Conservation (phyloP, 2,329 filamentous ascomycete genomes). For the Chaetomium strumarium region DNA sequence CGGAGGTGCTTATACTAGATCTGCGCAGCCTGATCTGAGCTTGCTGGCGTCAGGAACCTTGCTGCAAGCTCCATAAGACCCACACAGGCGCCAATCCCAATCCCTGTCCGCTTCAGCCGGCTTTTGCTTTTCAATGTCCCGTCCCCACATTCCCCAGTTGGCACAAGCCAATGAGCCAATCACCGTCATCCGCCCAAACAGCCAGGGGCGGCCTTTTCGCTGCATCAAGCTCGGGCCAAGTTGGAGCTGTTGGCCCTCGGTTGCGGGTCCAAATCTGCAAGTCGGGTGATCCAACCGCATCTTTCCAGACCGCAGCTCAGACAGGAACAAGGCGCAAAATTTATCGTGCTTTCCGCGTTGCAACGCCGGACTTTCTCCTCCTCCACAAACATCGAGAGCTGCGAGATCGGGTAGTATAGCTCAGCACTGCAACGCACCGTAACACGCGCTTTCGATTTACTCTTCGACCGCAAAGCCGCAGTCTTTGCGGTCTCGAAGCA, state of each 20-base stretch:
- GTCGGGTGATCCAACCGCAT: constrained; percentile 25
- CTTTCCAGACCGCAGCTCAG: constrained; percentile 19
- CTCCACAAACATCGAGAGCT: background rate
- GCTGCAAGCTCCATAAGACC: background rate
- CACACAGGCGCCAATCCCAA: background rate
- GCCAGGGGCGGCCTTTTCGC: background rate
- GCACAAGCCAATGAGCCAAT: background rate
- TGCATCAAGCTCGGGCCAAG: constrained; percentile 20
- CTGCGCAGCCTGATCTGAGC: no score
- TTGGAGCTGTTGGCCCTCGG: constrained; percentile 10
- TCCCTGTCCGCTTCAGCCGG: constrained; percentile 19
- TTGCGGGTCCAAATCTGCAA: constrained; percentile 22
- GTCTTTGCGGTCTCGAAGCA: no score
- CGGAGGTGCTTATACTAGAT: no score
- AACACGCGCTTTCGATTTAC: background rate
- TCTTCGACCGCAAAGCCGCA: background rate
- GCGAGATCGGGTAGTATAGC: no score
- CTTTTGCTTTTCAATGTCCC: constrained; percentile 18
- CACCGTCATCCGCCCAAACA: constrained; percentile 13
- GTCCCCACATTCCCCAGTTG: constrained; percentile 15
- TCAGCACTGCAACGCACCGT: background rate
- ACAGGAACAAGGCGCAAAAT: constrained; percentile 22
- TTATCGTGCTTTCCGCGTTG: constrained; percentile 17
- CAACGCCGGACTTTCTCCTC: background rate
- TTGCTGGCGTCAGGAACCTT: background rate